Percentiles rank a stretch among this genome's conserved stretches.
These are phyloP conservation scores for Periconia macrospinosa DNA, from an alignment of 2,329 filamentous ascomycete species.

Conservation along the genomic window DNA sequence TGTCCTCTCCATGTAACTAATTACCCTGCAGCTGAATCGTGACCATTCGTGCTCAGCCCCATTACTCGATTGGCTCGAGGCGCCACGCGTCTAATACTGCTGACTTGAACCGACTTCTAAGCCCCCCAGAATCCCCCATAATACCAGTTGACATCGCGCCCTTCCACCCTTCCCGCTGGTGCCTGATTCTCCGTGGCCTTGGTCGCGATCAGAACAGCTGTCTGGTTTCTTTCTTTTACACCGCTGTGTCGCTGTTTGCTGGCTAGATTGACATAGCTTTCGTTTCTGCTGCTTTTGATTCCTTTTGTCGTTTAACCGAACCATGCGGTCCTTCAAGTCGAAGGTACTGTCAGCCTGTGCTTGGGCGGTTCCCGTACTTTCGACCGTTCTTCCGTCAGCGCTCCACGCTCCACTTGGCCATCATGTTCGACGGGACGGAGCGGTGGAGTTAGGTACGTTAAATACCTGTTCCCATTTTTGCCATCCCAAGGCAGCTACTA, in stretches of 20 bases:
- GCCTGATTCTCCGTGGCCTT: constrained; percentile 28
- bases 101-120: constrained; percentile 13
- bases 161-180: constrained; percentile 20
- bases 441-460: constrained; percentile 36
- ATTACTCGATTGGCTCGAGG: constrained; percentile 15
- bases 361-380: constrained; percentile 30
- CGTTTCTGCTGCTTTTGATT: constrained; percentile 14
- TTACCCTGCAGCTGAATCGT: constrained; percentile 24
- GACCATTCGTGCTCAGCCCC: constrained; percentile 31
- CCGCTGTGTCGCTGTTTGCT: constrained; percentile 17
- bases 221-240: constrained; percentile 16
- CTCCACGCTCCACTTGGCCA: constrained; percentile 8
- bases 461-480: constrained; percentile 20
- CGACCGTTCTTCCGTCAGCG: constrained; percentile 25
- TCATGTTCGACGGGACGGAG: constrained; percentile 18
- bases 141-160: constrained; percentile 7
- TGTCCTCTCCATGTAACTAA: too few species aligned
- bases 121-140: constrained; percentile 4
- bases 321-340: constrained; percentile 37
- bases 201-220: constrained; percentile 17
- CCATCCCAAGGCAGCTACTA: constrained; percentile 38
- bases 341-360: constrained; percentile 34
- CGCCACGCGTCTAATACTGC: constrained; percentile 15
- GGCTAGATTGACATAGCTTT: constrained; percentile 11
- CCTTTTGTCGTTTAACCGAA: constrained; percentile 4